Percentiles rank a stretch among this genome's conserved stretches.
Conservation (phyloP, 495 filamentous ascomycete genomes). For the Tetracladium marchalianum region DNA sequence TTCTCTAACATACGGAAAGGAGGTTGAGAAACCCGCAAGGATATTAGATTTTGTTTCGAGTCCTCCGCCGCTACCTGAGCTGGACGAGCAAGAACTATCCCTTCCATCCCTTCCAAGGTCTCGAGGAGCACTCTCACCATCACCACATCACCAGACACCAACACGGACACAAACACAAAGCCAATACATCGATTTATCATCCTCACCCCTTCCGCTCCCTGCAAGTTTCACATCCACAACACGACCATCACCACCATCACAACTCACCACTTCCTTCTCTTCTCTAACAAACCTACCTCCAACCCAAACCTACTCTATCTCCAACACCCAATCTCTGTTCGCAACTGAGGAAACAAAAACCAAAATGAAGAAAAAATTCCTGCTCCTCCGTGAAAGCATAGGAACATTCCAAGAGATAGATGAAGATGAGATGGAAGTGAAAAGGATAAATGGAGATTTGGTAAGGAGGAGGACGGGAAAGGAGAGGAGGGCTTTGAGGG, state of each 20-base stretch:
- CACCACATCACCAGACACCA: background rate
- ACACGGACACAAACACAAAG: background rate
- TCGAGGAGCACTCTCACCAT: background rate
- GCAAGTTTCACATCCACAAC: background rate
- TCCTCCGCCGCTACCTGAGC: background rate
- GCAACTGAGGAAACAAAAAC: background rate
- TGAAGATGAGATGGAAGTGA: slow-evolving; percentile 3
- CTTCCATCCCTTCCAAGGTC: background rate
- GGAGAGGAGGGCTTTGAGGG: slow-evolving; percentile 8
- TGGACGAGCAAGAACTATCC: background rate
- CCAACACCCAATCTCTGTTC: background rate
- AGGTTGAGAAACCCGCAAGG: background rate
- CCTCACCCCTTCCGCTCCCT: background rate
- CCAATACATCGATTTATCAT: background rate
- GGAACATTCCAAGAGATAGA: slow-evolving; percentile 15
- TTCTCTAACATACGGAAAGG: background rate
- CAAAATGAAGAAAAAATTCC: slow-evolving; percentile 10
- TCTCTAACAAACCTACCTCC: too few species aligned
- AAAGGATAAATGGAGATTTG: background rate
- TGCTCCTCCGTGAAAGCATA: slow-evolving; percentile 8
- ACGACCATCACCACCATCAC: background rate
- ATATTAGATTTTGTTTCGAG: background rate
- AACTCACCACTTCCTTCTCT: too few species aligned
- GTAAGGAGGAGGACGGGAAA: background rate
- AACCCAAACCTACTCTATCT: too few species aligned